Evolutionary conservation across 2,329 filamentous ascomycete genomes (phyloP), one percentile per base, ranked within the genome.

Genomic region (Venturia oleaginea): DNA sequence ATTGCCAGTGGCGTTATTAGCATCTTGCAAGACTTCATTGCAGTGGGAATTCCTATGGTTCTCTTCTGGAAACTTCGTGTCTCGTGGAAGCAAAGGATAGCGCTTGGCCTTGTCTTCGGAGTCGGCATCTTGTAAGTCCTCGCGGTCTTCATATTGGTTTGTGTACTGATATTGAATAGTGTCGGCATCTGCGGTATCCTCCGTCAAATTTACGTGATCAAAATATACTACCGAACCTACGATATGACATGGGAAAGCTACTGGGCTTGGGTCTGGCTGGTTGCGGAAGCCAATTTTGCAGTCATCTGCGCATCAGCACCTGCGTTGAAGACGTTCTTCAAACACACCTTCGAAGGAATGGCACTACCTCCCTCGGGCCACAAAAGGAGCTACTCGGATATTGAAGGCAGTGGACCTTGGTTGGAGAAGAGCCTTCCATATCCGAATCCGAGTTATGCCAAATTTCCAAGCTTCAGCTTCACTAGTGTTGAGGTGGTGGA

Each of bases 131-230:
- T 64, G 73, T 78, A 67, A 66, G 71, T 70, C 22, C 15, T 1
- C 8, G 19, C n/a, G 6, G 1, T 19, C 27, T 5, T n/a, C n/a
- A n/a, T n/a, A n/a, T n/a, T n/a, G n/a, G n/a, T n/a, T n/a, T n/a
- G n/a, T n/a, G n/a, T n/a, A n/a, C n/a, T n/a, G n/a, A n/a, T n/a
- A n/a, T n/a, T n/a, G n/a, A n/a, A n/a, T 57, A 75, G 73, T n/a
- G 72, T 72, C 1, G 75, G 73, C 54, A 67, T 74, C 3, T 73
- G 71, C 37, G 73, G 75, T 55, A 69, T 74, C 13, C 65, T 78
- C 65, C 72, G 77, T 17, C 72, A 74, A 0, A 75, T 75, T 24
- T 40, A 19, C 24, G 22, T 64, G 30, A 37, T 65, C 76, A 75
- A 62, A 72, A 57, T 57, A 24, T 64, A 64, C 57, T 63, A 62